phyloP scores from a whole-genome alignment of 345 rosid species.

The Moricandia arvensis region DNA sequence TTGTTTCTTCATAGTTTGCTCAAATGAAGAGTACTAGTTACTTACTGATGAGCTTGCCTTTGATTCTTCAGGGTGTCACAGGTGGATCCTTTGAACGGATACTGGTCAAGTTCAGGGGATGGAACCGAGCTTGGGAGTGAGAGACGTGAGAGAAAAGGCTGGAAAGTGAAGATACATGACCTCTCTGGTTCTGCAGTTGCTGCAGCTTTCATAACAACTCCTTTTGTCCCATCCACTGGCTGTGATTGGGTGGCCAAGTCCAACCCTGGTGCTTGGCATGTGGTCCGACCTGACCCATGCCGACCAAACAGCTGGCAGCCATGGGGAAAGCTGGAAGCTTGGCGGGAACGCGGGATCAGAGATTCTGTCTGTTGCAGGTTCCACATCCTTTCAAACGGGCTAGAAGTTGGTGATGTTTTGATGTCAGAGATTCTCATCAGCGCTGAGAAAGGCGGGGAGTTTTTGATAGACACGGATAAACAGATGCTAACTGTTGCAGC shows the following conservation, averaged over 20 bases:
- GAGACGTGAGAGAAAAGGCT: conserved; percentile 90
- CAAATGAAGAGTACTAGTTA: neutral
- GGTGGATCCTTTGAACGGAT: conserved; percentile 61
- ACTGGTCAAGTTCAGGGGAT: conserved; percentile 59
- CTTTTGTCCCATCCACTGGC: conserved; percentile 91
- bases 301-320: conserved; percentile 94
- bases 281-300: conserved; percentile 76
- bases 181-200: conserved; percentile 97
- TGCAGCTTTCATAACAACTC: conserved; percentile 97
- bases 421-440: conserved; percentile 80
- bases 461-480: conserved; percentile 77
- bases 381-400: conserved; percentile 72
- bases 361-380: conserved; percentile 86
- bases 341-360: conserved; percentile 94
- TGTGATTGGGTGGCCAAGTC: conserved; percentile 99
- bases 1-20: neutral
- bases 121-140: conserved; percentile 57
- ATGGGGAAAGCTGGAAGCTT: conserved; percentile 95
- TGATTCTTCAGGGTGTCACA: conserved; percentile 59
- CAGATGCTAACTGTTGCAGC: conserved; percentile 60
- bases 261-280: conserved; percentile 95
- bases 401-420: conserved; percentile 73
- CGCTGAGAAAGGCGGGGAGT: conserved; percentile 92
- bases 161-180: conserved; percentile 98
- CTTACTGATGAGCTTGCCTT: conserved; percentile 8